Percentiles rank a stretch among this genome's conserved stretches.
These are phyloP conservation scores for Phytophthora europaea DNA, from an alignment of 352 stramenopile genomes.

Conservation along the genomic window DNA sequence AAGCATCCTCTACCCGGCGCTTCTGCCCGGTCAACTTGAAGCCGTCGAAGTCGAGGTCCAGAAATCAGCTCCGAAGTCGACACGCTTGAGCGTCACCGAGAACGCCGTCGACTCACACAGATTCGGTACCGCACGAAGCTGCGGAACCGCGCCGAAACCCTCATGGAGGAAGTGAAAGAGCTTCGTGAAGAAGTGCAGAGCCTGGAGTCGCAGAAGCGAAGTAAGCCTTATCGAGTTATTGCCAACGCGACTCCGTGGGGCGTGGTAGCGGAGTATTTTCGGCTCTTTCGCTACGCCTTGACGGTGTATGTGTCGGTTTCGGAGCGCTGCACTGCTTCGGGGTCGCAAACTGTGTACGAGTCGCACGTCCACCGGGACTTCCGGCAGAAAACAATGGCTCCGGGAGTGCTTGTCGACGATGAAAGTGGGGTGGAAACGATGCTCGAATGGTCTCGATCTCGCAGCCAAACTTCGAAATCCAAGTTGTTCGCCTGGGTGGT, in stretches of 20 bases:
- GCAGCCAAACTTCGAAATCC: neutral
- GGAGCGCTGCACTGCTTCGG: neutral
- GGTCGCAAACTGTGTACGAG: neutral
- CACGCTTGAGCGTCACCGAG: neutral
- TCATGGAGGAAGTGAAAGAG: neutral
- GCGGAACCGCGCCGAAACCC: neutral
- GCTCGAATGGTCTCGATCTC: neutral
- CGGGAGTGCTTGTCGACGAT: neutral
- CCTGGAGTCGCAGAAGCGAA: neutral
- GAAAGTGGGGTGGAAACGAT: too few relatives aligned
- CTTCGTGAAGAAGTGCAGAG: neutral
- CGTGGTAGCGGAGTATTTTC: neutral
- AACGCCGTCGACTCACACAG: neutral
- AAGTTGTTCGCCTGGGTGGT: neutral
- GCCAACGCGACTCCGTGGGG: too few relatives aligned
- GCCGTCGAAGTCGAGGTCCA: too few relatives aligned
- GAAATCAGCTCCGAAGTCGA: too few relatives aligned
- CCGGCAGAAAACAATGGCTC: neutral
- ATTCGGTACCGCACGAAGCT: neutral
- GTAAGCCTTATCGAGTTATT: neutral
- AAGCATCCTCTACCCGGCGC: too few relatives aligned
- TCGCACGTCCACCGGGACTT: neutral
- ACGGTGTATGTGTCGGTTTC: neutral
- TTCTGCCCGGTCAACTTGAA: too few relatives aligned
- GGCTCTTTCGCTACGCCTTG: neutral